These are phyloP conservation scores for Penicillium decumbens DNA, from an alignment of 2,329 filamentous ascomycete species.

Conservation along the genomic window DNA sequence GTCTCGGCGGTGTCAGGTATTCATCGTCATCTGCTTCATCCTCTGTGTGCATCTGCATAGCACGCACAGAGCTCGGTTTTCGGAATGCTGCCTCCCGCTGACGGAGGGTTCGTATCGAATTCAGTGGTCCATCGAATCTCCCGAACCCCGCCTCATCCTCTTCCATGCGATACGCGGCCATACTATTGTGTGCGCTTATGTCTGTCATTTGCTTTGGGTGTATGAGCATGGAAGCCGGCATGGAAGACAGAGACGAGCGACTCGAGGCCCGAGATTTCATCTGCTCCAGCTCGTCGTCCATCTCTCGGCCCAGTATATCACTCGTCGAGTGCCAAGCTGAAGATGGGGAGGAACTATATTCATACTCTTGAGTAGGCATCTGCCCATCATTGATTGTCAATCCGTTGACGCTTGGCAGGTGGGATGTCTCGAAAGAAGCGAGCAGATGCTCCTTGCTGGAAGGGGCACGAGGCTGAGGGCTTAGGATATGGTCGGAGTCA, in stretches of 20 bases:
- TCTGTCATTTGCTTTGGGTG: conserved; percentile 26
- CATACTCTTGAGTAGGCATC: conserved; percentile 23
- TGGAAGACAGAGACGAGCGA: conserved; percentile 41
- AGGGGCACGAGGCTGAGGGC: conserved; percentile 19
- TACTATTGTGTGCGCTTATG: conserved; percentile 20
- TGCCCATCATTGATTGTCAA: conserved; percentile 18
- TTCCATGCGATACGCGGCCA: conserved; percentile 20
- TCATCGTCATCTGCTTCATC: conserved; percentile 41
- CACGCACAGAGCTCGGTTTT: conserved; percentile 44
- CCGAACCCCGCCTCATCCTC: conserved; percentile 21
- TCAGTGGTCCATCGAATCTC: conserved; percentile 22
- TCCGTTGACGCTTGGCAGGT: conserved; percentile 9
- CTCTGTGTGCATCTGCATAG: conserved; percentile 43
- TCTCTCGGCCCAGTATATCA: conserved; percentile 24
- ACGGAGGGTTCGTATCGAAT: conserved; percentile 26
- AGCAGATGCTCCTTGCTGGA: conserved; percentile 18
- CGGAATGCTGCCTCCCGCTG: conserved; percentile 39
- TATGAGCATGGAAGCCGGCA: conserved; percentile 38
- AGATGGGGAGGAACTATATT: conserved; percentile 34
- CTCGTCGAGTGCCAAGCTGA: conserved; percentile 29
- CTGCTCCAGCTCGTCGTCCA: conserved; percentile 27
- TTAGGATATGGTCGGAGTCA: conserved; percentile 19
- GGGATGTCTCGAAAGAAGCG: conserved; percentile 18
- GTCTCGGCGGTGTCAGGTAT: conserved; percentile 34
- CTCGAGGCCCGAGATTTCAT: conserved; percentile 33